Evolutionary conservation across 345 rosid genomes (phyloP).

Genomic region (Limnanthes douglasii): DNA sequence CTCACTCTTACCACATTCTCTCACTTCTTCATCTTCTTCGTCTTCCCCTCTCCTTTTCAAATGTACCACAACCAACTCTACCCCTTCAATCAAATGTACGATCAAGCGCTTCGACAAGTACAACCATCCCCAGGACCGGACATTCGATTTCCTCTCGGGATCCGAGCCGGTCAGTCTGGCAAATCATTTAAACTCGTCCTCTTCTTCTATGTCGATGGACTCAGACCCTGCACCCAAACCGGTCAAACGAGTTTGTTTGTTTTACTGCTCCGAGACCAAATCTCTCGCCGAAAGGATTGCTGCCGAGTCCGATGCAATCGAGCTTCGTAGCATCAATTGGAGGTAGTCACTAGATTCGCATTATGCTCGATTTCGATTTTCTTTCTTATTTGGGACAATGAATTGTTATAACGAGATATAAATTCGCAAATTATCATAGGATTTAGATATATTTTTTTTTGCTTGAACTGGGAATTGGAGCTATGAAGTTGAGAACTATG

Average conservation of each 20-base stretch:
- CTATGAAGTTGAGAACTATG: too few species aligned
- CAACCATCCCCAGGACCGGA: slow-evolving; percentile 29
- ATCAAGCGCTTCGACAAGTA: slow-evolving; percentile 40
- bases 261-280: slow-evolving; percentile 58
- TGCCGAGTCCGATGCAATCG: slow-evolving; percentile 57
- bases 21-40: too few species aligned
- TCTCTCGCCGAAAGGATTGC: slow-evolving; percentile 77
- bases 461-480: too few species aligned
- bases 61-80: too few species aligned
- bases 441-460: too few species aligned
- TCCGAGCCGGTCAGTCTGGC: slow-evolving; percentile 27
- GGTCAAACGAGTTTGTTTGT: slow-evolving; percentile 55
- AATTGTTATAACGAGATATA: too few species aligned
- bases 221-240: slow-evolving; percentile 32
- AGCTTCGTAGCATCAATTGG: slow-evolving; percentile 80
- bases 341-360: slow-evolving; percentile 36
- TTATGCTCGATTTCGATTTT: not conserved
- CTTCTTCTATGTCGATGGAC: slow-evolving; percentile 27
- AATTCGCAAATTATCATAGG: too few species aligned
- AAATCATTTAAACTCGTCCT: slow-evolving; percentile 13
- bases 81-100: slow-evolving; percentile 26
- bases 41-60: too few species aligned
- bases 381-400: not conserved
- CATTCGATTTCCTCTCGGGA: slow-evolving; percentile 31
- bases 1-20: too few species aligned